A percentile compares a stretch with the other conserved stretches of the same genome.
Evolutionary conservation across 1,139 yeast species (phyloP).

Genomic region (Taphrina wiesneri): DNA sequence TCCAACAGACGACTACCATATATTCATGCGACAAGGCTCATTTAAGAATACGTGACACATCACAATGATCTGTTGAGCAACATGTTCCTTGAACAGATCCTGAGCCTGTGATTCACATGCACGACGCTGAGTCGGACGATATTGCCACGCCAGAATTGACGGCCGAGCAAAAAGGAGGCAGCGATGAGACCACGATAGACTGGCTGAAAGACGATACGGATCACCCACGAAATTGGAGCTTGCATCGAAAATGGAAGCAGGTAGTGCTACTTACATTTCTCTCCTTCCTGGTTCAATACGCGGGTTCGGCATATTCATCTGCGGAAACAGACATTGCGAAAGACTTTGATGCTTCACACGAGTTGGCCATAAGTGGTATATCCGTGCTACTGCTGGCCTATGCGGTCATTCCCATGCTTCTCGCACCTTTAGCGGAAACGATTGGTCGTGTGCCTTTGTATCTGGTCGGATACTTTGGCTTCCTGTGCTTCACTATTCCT

Average conservation of each 20-base stretch:
- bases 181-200: conserved; percentile 15
- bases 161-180: neutral
- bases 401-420: conserved; percentile 64
- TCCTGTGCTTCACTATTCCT: conserved; percentile 59
- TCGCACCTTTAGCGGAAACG: conserved; percentile 64
- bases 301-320: neutral
- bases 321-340: conserved; percentile 9
- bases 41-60: too few relatives aligned
- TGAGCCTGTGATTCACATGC: neutral
- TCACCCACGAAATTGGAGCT: conserved; percentile 20
- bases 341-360: conserved; percentile 19
- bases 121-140: neutral
- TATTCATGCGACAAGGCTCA: too few relatives aligned
- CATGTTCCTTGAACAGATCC: neutral
- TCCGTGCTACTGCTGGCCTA: conserved; percentile 41
- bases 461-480: conserved; percentile 55
- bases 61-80: neutral
- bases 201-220: conserved; percentile 22
- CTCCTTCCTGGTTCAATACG: conserved; percentile 10
- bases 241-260: conserved; percentile 8
- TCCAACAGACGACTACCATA: too few relatives aligned
- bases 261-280: neutral
- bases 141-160: neutral
- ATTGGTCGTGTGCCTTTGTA: conserved; percentile 73
- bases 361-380: conserved; percentile 9